A percentile compares a stretch with the other conserved stretches of the same genome.
These are phyloP conservation scores for Typha latifolia DNA, from an alignment of 176 grass and related monocot genomes.

Conservation along the genomic window DNA sequence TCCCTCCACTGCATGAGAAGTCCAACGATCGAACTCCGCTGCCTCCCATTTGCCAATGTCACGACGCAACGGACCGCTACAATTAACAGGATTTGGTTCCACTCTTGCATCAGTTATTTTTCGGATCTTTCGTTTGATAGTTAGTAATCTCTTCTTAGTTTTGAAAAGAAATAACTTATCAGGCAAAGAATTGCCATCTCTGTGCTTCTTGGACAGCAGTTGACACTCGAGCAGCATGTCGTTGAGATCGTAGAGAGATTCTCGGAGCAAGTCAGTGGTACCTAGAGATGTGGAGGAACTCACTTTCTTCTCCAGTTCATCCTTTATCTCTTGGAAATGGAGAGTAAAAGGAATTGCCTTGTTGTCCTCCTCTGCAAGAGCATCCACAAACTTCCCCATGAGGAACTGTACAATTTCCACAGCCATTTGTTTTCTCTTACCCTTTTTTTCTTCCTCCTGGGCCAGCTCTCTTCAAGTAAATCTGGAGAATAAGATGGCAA, in stretches of 20 bases:
- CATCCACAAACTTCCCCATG: conserved; percentile 30
- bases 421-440: conserved; percentile 4
- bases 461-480: too few species aligned
- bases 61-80: too few species aligned
- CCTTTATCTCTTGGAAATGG: conserved; percentile 19
- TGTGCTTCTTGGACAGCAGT: conserved; percentile 1
- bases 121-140: conserved; percentile 11
- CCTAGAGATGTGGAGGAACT: conserved; percentile 5
- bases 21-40: conserved; percentile 21
- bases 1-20: conserved; percentile 12
- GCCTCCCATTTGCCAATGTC: neutral
- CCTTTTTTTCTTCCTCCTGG: too few species aligned
- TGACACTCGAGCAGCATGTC: conserved; percentile 36
- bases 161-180: conserved; percentile 14
- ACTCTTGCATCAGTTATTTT: too few species aligned
- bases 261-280: conserved; percentile 32
- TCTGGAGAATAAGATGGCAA: too few species aligned
- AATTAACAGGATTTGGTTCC: too few species aligned
- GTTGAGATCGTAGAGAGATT: conserved; percentile 42
- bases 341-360: conserved; percentile 24
- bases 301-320: conserved; percentile 15
- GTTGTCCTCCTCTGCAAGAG: conserved; percentile 17
- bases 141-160: conserved; percentile 18
- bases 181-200: conserved; percentile 4
- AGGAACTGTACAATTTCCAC: conserved; percentile 35